These are phyloP conservation scores for Micractinium sp. DNA, from an alignment of 139 green algal genomes.

Conservation along the genomic window DNA sequence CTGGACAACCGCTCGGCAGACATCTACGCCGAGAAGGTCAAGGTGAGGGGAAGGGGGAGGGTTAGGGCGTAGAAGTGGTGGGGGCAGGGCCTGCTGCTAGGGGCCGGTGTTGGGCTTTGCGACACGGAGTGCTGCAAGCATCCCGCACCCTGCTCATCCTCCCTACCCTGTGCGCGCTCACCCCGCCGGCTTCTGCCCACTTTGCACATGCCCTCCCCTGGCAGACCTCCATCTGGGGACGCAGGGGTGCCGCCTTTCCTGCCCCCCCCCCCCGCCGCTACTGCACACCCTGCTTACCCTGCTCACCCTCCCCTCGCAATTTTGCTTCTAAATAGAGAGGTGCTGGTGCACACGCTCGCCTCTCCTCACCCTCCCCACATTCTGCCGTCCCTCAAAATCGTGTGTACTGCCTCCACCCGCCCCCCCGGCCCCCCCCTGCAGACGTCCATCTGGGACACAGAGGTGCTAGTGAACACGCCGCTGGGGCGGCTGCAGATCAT, in stretches of 20 bases:
- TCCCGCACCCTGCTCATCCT: neutral
- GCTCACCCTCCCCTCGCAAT: too few species aligned
- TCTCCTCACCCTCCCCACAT: too few species aligned
- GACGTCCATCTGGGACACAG: slow-evolving; percentile 79
- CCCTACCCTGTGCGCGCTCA: neutral
- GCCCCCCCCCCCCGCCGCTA: too few species aligned
- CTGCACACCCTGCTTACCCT: too few species aligned
- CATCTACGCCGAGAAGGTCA: slow-evolving; percentile 70
- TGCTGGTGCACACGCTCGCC: too few species aligned
- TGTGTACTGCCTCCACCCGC: too few species aligned
- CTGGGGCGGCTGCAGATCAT: slow-evolving; percentile 74
- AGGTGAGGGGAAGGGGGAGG: neutral
- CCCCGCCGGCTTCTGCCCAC: too few species aligned
- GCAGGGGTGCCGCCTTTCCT: too few species aligned
- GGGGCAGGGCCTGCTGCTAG: neutral
- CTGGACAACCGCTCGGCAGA: slow-evolving; percentile 70
- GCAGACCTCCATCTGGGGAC: too few species aligned
- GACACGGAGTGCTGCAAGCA: neutral
- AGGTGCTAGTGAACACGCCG: slow-evolving; percentile 66
- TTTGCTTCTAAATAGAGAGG: too few species aligned
- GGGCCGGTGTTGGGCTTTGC: neutral
- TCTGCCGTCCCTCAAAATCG: too few species aligned
- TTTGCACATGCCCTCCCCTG: too few species aligned
- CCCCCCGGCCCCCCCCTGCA: slow-evolving; percentile 11
- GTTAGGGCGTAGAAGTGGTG: neutral